Evolutionary conservation across 2,329 filamentous ascomycete species (phyloP), one percentile per base, ranked within the genome.

Genomic region (Sarocladiaceae sp.): DNA sequence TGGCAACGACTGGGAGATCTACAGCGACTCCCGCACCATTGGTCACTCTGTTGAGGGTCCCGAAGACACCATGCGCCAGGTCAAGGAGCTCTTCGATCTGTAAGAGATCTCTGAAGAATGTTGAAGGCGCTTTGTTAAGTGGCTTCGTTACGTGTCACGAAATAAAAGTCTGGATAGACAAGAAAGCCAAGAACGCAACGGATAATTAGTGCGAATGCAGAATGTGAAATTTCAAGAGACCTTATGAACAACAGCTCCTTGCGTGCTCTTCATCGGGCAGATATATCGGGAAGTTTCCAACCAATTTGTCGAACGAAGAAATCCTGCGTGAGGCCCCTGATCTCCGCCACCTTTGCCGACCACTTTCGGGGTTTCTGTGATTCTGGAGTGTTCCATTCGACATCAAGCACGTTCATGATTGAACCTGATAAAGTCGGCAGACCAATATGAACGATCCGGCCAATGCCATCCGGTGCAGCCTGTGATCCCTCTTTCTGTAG

Each of bases 1-100:
- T 57, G 94, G 94, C 56, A 99, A 97, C 70, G 94, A 99, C 72
- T 93, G 86, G 67, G 93, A 97, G 76, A 97, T 99, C 66, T 97
- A 87, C 71, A 77, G 74, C 59, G 93, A 97, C 67, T 65, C 79
- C 52, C 80, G 93, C 64, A 95, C 89, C 31, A 84, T 87, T 55
- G 94, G 94, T 2, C 94, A 99, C 72, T 77, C 85, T 23, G 94
- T 97, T 58, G 83, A 77, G 59, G 81, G 79, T 37, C 93, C 93
- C 6, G 86, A 91, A 53, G 90, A 97, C 64, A 97, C 92, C 42
- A 83, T 88, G 63, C 80, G 73, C 60, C 78, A 90, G 69, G 65
- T 99, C 62, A 93, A 86, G 78, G 84, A 94, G 76, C 61, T 94
- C 50, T 96, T 97, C 65, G 74, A 80, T 56, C 69, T 91, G 55